phyloP scores from a whole-genome alignment of 208 protist species.

The Phytomonas sp. region DNA sequence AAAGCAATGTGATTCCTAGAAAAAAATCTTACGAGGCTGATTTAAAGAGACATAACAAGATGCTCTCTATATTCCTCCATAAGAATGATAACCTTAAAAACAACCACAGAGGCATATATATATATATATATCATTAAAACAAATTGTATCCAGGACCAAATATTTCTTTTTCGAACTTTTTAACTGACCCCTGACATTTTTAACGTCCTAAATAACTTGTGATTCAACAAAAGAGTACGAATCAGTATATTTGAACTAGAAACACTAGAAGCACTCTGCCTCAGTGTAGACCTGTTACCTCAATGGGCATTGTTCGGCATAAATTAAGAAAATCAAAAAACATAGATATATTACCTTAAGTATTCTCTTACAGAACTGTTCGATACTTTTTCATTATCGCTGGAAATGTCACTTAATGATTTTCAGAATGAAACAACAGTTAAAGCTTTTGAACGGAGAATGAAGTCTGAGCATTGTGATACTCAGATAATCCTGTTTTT shows the following conservation, averaged over 20 bases:
- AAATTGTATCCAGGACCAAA: background rate
- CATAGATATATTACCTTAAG: background rate
- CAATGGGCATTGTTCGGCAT: background rate
- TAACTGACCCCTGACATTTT: background rate
- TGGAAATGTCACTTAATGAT: background rate
- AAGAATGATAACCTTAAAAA: background rate
- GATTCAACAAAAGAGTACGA: background rate
- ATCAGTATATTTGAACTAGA: background rate
- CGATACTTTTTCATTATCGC: background rate
- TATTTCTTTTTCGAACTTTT: background rate
- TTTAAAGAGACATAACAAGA: slow-evolving; percentile 11
- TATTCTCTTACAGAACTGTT: background rate
- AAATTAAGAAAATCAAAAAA: background rate
- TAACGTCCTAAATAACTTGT: background rate
- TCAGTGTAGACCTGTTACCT: background rate
- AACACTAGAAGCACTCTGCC: background rate
- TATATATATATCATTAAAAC: slow-evolving; percentile 6
- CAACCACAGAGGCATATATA: background rate
- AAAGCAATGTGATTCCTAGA: slow-evolving; percentile 5
- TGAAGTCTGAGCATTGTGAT: background rate
- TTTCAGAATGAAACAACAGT: background rate
- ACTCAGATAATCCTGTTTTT: slow-evolving; percentile 1
- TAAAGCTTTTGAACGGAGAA: background rate
- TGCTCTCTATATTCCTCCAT: background rate
- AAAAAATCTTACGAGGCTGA: slow-evolving; percentile 1